Base-by-base conservation (phyloP, 352 stramenopile species). In the Phytophthora palmivora region DNA sequence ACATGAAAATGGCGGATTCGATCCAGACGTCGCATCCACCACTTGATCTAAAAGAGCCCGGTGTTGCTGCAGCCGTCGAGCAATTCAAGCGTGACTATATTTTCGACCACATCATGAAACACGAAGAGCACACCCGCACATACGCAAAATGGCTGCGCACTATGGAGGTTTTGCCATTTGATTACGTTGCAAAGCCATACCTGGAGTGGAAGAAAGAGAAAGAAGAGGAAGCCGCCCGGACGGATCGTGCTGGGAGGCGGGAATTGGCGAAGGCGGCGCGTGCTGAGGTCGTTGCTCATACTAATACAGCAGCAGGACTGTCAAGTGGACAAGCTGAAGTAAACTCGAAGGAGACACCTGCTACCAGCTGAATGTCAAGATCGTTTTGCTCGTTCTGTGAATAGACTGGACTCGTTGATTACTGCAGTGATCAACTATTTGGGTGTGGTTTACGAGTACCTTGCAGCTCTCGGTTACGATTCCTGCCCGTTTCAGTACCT, bases 141-240 rank as follows among this genome's bases (percentile, higher is more conserved):
- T 96, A 94, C 55, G 84, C 84, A 50, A 89, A 88, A 54, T 96
- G 87, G 87, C 58, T 96, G 51, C 74, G 82, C 22, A 80, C 79
- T 41, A 76, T 96, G 41, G 82, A 88, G 33, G 46, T 70, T 14
- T 60, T 94, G 49, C 86, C 87, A 22, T 94, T 93, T 32, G 66
- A 80, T 50, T 96, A 96, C 54, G 54, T 77, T 9, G 59, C 72
- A 14, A 82, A 82, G 46, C 63, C 82, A 16, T 85, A 85, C 33
- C 50, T 69, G 16, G 74, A 81, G 57, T 95, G 87, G 87, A 93
- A 92, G 51, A 70, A 69, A 18, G 82, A 89, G 43, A 95, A 95
- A 51, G 84, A 92, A 58, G 82, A 85, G 4, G 67, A 82, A 46
- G 68, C 78, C 1, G 46, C 47, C 30, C 62, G 61, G 42, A 74